phyloP scores from a whole-genome alignment of 257 asterid genomes.

The Handroanthus guayacan region DNA sequence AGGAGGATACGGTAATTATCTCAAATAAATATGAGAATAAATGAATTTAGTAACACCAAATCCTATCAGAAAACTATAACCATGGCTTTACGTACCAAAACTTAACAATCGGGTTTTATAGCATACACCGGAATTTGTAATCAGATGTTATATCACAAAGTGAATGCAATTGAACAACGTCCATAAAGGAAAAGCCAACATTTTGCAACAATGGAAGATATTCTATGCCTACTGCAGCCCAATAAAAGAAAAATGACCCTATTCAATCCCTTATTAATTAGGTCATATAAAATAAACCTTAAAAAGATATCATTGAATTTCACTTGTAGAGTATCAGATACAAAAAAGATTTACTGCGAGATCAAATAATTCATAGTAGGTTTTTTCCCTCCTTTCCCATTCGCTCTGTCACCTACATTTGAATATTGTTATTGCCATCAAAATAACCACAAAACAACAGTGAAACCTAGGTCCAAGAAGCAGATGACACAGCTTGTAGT shows the following conservation, averaged over 20 bases:
- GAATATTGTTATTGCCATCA: not conserved
- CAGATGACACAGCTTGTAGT: not conserved
- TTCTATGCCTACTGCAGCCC: not conserved
- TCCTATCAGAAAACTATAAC: no score
- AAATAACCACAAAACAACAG: not conserved
- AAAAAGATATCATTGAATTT: no score
- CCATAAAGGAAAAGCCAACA: no score
- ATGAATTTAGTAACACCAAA: no score
- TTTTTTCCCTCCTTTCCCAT: not conserved
- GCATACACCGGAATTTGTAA: no score
- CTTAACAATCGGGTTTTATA: no score
- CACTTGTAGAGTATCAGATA: not conserved
- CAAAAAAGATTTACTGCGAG: not conserved
- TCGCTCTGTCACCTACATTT: not conserved
- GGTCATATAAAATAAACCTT: not conserved
- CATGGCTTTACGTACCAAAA: no score
- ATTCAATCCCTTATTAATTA: not conserved
- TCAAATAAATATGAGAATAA: no score
- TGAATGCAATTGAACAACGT: no score
- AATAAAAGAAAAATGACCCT: not conserved
- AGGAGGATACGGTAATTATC: no score
- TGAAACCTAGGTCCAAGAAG: slow-evolving; percentile 13
- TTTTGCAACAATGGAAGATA: no score
- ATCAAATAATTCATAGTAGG: not conserved
- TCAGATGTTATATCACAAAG: no score